phyloP scores from a whole-genome alignment of 257 asterid genomes.

The Solanum appendiculatum region DNA sequence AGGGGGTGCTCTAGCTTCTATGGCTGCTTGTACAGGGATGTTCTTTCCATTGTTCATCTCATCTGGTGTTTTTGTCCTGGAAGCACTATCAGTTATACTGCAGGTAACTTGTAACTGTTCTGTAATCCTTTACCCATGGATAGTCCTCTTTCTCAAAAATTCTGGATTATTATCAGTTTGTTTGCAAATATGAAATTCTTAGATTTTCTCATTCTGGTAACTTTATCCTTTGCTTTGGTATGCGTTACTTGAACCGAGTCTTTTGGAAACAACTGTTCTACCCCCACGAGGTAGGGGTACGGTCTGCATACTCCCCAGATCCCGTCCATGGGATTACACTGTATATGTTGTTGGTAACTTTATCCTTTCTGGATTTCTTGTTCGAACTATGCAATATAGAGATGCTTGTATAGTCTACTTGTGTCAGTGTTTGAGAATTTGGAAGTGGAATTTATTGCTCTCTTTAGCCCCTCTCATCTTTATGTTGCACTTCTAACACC shows the following conservation, averaged over 20 bases:
- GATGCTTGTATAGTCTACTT: neutral
- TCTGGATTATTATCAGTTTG: neutral
- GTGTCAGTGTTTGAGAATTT: neutral
- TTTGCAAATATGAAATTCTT: neutral
- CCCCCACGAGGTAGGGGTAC: neutral
- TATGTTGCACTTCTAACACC: neutral
- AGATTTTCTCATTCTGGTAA: neutral
- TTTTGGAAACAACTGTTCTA: neutral
- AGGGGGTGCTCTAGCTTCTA: slow-evolving; percentile 93
- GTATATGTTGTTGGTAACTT: neutral
- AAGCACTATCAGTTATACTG: slow-evolving; percentile 44
- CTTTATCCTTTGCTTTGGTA: neutral
- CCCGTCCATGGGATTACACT: neutral
- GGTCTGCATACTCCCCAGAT: neutral
- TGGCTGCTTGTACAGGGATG: slow-evolving; percentile 97
- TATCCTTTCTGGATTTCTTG: neutral
- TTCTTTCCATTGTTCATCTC: slow-evolving; percentile 77
- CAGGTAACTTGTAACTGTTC: slow-evolving; percentile 35
- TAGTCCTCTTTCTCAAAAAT: neutral
- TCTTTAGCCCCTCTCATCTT: neutral
- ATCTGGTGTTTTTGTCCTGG: slow-evolving; percentile 60
- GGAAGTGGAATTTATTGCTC: neutral
- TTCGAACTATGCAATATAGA: neutral
- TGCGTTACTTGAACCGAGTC: neutral
- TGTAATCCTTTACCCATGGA: neutral